phyloP scores from a whole-genome alignment of 352 stramenopile species.

The Globisporangium okanoganense region DNA sequence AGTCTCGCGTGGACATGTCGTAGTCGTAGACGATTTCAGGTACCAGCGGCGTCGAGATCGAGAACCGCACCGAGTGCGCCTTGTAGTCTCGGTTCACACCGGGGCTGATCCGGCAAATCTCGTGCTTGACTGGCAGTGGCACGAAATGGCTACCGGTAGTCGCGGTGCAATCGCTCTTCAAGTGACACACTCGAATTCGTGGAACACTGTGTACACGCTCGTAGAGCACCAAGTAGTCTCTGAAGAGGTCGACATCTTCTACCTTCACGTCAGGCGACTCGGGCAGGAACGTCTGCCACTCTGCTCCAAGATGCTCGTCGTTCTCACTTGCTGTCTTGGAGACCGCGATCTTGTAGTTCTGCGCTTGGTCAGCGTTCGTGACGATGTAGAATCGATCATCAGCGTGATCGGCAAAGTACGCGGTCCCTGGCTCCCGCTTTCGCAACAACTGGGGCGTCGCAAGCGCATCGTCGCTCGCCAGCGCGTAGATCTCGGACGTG shows the following conservation, averaged over 20 bases:
- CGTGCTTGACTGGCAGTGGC: slow-evolving; percentile 49
- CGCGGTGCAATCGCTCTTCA: slow-evolving; percentile 10
- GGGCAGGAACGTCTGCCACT: slow-evolving; percentile 49
- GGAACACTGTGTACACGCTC: slow-evolving; percentile 69
- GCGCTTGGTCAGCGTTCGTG: slow-evolving; percentile 65
- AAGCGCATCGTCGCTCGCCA: slow-evolving; percentile 22
- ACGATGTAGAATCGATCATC: slow-evolving; percentile 70
- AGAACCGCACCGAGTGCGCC: slow-evolving; percentile 58
- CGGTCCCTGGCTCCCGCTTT: slow-evolving; percentile 42
- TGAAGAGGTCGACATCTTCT: slow-evolving; percentile 85
- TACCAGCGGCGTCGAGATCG: slow-evolving; percentile 65
- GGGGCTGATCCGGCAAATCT: slow-evolving; percentile 55
- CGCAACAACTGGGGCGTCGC: slow-evolving; percentile 44
- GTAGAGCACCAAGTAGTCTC: slow-evolving; percentile 79
- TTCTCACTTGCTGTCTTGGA: slow-evolving; percentile 1
- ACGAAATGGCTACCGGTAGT: slow-evolving; percentile 35
- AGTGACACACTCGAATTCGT: slow-evolving; percentile 60
- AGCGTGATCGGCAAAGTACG: slow-evolving; percentile 86
- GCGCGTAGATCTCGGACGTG: slow-evolving; percentile 77
- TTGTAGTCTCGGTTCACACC: slow-evolving; percentile 81
- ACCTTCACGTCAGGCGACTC: slow-evolving; percentile 74
- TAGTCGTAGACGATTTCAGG: slow-evolving; percentile 82
- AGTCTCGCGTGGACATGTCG: slow-evolving; percentile 41
- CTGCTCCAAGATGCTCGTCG: neutral
- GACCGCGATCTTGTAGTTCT: slow-evolving; percentile 76